Evolutionary conservation across 1,284 basidiomycete species (phyloP).

Genomic region (Albatrellus sp.): DNA sequence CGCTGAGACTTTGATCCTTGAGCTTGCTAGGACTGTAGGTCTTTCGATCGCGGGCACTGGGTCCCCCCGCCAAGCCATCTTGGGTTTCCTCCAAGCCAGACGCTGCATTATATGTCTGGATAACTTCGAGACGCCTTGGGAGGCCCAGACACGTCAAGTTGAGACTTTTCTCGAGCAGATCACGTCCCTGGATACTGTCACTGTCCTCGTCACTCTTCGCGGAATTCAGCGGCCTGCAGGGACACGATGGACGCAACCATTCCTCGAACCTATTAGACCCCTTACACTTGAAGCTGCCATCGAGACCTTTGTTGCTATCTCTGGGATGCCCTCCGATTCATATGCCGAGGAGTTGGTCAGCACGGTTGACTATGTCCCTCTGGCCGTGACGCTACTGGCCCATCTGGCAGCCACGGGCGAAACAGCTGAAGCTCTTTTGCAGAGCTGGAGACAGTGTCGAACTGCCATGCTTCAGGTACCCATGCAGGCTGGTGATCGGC

Average conservation of each 20-base stretch:
- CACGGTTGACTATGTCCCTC: conserved; percentile 8
- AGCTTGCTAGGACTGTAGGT: conserved; percentile 12
- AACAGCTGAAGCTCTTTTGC: not conserved
- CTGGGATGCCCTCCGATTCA: not conserved
- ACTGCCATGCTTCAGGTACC: conserved; percentile 3
- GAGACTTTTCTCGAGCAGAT: conserved; percentile 6
- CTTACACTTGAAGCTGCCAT: conserved; percentile 3
- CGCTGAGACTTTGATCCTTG: conserved; percentile 13
- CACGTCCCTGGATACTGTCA: conserved; percentile 1
- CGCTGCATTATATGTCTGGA: conserved; percentile 18
- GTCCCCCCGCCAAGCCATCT: not conserved
- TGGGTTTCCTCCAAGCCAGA: conserved; percentile 9
- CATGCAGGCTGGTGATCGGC: not conserved
- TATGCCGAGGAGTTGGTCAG: conserved; percentile 1
- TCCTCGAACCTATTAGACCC: conserved; percentile 1
- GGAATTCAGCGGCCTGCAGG: conserved; percentile 3
- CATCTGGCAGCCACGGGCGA: conserved; percentile 2
- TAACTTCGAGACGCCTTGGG: conserved; percentile 24
- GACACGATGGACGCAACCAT: conserved; percentile 6
- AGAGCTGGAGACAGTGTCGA: conserved; percentile 1
- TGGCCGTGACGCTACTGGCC: conserved; percentile 8
- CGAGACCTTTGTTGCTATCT: conserved; percentile 2
- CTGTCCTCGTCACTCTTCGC: conserved; percentile 6
- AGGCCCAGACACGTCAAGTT: conserved; percentile 7
- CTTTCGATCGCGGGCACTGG: not conserved